phyloP scores from a whole-genome alignment of 2,329 filamentous ascomycete genomes.

The Penicillium sp. region DNA sequence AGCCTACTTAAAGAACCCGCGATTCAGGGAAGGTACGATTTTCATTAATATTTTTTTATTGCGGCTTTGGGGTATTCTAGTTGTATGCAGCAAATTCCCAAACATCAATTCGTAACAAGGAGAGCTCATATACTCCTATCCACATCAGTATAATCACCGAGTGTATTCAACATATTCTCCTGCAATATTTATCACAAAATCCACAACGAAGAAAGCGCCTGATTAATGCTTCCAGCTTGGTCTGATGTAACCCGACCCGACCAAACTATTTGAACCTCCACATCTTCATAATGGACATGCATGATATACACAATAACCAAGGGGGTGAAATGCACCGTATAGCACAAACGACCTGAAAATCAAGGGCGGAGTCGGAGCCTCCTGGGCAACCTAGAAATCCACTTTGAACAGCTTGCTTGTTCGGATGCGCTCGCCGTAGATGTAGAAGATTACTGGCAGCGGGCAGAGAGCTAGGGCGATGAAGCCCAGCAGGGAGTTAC shows the following conservation, averaged over 20 bases:
- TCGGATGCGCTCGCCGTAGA: constrained; percentile 44
- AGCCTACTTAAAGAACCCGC: neutral
- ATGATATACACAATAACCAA: neutral
- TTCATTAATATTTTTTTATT: neutral
- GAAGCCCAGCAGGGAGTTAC: constrained; percentile 62
- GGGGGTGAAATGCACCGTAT: neutral
- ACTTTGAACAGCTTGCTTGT: constrained; percentile 39
- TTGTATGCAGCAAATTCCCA: neutral
- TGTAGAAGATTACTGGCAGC: constrained; percentile 43
- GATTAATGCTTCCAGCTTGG: neutral
- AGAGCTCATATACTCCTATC: neutral
- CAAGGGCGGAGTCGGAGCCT: neutral
- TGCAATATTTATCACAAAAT: neutral
- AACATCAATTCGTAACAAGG: constrained; percentile 5
- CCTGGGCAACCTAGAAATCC: constrained; percentile 24
- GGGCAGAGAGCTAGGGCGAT: constrained; percentile 59
- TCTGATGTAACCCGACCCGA: neutral
- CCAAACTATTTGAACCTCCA: neutral
- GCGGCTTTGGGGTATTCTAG: neutral
- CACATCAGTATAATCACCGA: neutral
- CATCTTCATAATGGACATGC: neutral
- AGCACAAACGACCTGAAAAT: neutral
- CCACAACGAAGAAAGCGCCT: neutral
- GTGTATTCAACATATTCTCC: no score
- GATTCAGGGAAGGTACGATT: neutral